Evolutionary conservation across 495 filamentous ascomycete species (phyloP), one percentile per base, ranked within the genome.

Genomic region (Neurospora cerealis): DNA sequence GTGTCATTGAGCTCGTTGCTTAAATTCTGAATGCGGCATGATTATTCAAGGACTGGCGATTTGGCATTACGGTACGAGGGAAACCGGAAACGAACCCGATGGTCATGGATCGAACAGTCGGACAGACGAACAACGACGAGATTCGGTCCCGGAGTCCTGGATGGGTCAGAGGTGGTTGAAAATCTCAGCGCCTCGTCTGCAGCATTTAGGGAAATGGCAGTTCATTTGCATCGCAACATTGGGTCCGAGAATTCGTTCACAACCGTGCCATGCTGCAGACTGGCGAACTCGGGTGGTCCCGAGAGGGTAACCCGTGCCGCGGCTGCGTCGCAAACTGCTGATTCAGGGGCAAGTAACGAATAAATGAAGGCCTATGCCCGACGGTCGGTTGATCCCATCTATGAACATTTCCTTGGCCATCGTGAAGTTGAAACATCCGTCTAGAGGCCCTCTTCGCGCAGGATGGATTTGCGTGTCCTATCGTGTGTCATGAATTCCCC

Each of bases 141-240:
- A 74, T 66, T 77, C 62, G 79, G 75, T 81, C 75, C 79, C 75
- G 78, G 79, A 75, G 79, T 81, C 77, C 60, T 71, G 79, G 78
- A 78, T 77, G 79, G 78, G 75, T 81, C 76, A 75, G 74, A 60
- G 74, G 76, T 77, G 71, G 73, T 71, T 79, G 48, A 54, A 74
- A 75, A 73, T 70, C 70, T 74, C 77, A 73, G 54, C 54, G 54
- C 77, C 78, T 75, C 75, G 38, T 74, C 75, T 78, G 74, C 78
- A 77, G 77, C 79, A 81, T 81, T 66, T 76, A 77, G 77, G 79
- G 79, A 81, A 81, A 79, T 76, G 74, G 75, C 80, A 77, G 78
- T 79, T 79, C 79, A 42, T 80, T 79, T 72, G 78, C 79, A 76
- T 80, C 76, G 70, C 69, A 66, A 66, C 28, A 34, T 62, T 42